These are phyloP conservation scores for Stachybotrys echinatus DNA, from an alignment of 2,329 filamentous ascomycete genomes.

Conservation along the genomic window DNA sequence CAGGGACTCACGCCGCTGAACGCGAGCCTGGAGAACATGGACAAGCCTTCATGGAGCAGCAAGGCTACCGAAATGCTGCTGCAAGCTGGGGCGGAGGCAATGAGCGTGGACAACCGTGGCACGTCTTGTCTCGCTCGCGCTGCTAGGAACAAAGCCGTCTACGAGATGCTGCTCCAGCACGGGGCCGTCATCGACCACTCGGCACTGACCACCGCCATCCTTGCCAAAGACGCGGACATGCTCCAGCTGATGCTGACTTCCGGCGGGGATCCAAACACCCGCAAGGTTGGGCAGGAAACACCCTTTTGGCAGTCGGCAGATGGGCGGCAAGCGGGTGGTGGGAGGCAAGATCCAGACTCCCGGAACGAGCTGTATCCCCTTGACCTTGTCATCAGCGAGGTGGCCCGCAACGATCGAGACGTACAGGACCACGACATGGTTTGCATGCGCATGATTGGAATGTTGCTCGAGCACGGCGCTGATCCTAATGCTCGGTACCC, in stretches of 20 bases:
- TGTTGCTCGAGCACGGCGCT: background rate
- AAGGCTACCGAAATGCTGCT: background rate
- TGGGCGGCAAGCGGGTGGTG: background rate
- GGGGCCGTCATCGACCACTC: background rate
- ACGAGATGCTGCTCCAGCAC: background rate
- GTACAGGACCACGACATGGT: background rate
- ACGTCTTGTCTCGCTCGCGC: slow-evolving; percentile 1
- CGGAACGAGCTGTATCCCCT: background rate
- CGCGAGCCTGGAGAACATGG: slow-evolving; percentile 1
- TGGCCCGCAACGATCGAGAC: background rate
- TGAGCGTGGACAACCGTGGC: background rate
- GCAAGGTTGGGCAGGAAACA: background rate
- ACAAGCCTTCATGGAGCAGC: background rate
- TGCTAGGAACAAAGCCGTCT: background rate
- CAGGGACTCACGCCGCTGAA: slow-evolving; percentile 1
- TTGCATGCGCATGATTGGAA: background rate
- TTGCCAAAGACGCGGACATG: background rate
- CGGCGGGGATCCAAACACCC: background rate
- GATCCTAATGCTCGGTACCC: background rate
- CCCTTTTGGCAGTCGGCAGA: background rate
- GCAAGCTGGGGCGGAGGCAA: slow-evolving; percentile 1
- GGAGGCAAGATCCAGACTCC: background rate
- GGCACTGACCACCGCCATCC: background rate
- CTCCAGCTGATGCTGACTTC: background rate
- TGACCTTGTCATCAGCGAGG: background rate